Evolutionary conservation across 73 alveolate species (phyloP).

Genomic region (Paramecium biaurelia): DNA sequence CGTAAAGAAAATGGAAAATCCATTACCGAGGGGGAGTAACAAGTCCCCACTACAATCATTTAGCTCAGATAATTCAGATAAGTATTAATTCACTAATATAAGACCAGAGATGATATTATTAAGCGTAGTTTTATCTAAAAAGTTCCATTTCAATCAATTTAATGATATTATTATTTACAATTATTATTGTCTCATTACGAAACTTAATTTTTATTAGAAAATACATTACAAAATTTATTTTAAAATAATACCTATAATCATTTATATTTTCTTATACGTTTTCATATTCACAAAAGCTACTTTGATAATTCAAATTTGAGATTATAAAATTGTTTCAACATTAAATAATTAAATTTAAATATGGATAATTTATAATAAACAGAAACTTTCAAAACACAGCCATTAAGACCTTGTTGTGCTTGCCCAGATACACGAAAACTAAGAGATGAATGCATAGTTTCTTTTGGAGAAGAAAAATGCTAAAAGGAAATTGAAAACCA

Average conservation of each 20-base stretch:
- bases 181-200: not conserved
- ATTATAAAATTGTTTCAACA: not conserved
- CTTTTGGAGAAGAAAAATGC: constrained; percentile 68
- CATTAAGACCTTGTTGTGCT: constrained; percentile 71
- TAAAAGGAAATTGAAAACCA: constrained; percentile 64
- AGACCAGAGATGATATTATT: constrained; percentile 26
- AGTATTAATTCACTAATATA: constrained; percentile 45
- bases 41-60: constrained; percentile 42
- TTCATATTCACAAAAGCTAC: not conserved
- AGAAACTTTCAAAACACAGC: not conserved
- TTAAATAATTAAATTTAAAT: constrained; percentile 14
- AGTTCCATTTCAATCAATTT: constrained; percentile 22
- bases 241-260: no score
- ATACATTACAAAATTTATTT: no score
- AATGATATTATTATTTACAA: not conserved
- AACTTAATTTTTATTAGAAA: no score
- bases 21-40: constrained; percentile 22
- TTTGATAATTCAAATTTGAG: no score
- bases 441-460: constrained; percentile 71
- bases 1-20: constrained; percentile 7
- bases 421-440: constrained; percentile 69
- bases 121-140: not conserved
- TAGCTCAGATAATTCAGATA: constrained; percentile 43
- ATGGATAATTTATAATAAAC: constrained; percentile 21
- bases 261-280: no score